A percentile compares a stretch with the other conserved stretches of the same genome.
Evolutionary conservation across 495 filamentous ascomycete genomes (phyloP).

Genomic region (Daldinia vernicosa): DNA sequence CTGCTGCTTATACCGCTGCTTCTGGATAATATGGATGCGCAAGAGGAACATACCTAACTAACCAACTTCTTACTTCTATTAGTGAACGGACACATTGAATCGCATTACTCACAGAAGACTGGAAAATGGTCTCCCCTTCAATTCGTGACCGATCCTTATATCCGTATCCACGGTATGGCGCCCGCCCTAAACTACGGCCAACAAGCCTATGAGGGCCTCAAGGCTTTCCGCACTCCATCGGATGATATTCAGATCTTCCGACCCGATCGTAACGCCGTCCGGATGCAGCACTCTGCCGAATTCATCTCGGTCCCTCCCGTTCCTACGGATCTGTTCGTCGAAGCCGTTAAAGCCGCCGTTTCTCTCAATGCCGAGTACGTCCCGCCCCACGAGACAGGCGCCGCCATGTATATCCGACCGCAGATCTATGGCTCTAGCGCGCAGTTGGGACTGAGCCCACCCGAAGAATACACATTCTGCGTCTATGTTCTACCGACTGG

Average conservation of each 20-base stretch:
- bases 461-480: constrained; percentile 87
- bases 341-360: constrained; percentile 80
- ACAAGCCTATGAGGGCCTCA: constrained; percentile 93
- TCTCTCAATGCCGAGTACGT: constrained; percentile 87
- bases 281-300: constrained; percentile 78
- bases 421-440: constrained; percentile 84
- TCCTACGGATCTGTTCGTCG: constrained; percentile 74
- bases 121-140: constrained; percentile 75
- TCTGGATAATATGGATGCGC: neutral
- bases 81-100: constrained; percentile 84
- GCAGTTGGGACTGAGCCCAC: constrained; percentile 81
- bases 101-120: constrained; percentile 73
- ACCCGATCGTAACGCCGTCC: constrained; percentile 78
- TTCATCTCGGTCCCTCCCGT: constrained; percentile 83
- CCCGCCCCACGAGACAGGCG: constrained; percentile 81
- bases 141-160: constrained; percentile 79
- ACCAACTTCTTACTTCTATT: too few relatives aligned
- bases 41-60: neutral
- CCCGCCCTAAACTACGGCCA: constrained; percentile 92
- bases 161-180: constrained; percentile 88
- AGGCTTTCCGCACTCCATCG: constrained; percentile 81
- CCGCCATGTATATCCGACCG: constrained; percentile 89
- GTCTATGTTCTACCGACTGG: constrained; percentile 88
- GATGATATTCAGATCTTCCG: constrained; percentile 80
- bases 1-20: neutral